phyloP scores from a whole-genome alignment of 257 asterid species.

The Solanum bulbocastanum region DNA sequence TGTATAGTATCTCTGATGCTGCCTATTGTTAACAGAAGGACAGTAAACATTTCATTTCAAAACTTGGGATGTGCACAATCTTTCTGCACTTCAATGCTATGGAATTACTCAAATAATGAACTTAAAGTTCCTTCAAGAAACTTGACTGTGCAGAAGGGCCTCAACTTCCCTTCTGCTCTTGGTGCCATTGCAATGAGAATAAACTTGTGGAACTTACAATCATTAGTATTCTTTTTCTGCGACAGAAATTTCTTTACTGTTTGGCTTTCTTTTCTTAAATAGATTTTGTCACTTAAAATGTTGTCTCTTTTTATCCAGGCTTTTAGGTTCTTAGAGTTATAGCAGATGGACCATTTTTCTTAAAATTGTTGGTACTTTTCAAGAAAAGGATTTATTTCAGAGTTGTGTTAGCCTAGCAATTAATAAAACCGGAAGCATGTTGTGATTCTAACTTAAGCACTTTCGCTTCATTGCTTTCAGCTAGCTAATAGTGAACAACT shows the following conservation, averaged over 20 bases:
- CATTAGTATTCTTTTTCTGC: background rate
- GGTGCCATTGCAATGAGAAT: background rate
- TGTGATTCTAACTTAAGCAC: background rate
- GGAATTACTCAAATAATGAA: background rate
- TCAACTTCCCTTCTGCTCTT: background rate
- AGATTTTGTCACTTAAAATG: background rate
- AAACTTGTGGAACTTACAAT: background rate
- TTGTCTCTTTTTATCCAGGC: background rate
- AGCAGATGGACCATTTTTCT: background rate
- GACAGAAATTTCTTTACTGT: background rate
- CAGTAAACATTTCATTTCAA: background rate
- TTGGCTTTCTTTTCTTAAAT: background rate
- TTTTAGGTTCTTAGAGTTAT: background rate
- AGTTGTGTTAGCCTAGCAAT: background rate
- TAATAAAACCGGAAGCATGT: background rate
- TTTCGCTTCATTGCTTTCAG: background rate
- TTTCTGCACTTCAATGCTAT: background rate
- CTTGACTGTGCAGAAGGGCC: background rate
- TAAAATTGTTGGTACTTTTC: background rate
- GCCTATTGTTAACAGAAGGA: background rate
- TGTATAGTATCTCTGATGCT: background rate
- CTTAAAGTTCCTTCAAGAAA: background rate
- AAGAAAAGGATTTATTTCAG: background rate
- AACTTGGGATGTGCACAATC: background rate
- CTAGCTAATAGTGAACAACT: background rate